phyloP scores from a whole-genome alignment of 2,329 filamentous ascomycete genomes.

The Penicillium oxalicum region DNA sequence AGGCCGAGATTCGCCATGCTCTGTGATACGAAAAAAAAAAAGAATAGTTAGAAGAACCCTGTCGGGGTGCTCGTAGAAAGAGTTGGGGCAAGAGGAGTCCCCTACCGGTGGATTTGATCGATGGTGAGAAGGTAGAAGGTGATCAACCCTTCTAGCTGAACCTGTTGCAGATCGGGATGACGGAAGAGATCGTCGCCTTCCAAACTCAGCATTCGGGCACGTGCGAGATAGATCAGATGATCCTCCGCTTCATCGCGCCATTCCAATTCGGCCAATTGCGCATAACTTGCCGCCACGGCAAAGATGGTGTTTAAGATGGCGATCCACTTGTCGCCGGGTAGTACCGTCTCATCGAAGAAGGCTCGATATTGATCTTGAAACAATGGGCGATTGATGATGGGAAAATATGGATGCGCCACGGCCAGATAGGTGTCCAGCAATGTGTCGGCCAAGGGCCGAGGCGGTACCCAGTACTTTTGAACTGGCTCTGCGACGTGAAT shows the following conservation, averaged over 20 bases:
- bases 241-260: constrained; percentile 26
- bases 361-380: constrained; percentile 30
- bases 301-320: constrained; percentile 40
- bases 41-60: background rate
- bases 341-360: constrained; percentile 17
- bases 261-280: constrained; percentile 24
- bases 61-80: background rate
- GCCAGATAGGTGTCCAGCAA: constrained; percentile 33
- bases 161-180: constrained; percentile 37
- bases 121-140: constrained; percentile 32
- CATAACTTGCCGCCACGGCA: constrained; percentile 33
- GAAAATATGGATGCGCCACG: constrained; percentile 33
- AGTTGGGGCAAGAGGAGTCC: background rate
- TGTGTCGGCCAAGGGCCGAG: constrained; percentile 27
- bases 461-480: constrained; percentile 31
- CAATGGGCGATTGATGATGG: constrained; percentile 30
- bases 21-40: background rate
- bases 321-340: constrained; percentile 30
- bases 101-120: constrained; percentile 36
- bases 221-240: constrained; percentile 30
- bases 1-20: constrained; percentile 33
- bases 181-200: constrained; percentile 25
- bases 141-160: constrained; percentile 34
- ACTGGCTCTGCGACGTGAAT: constrained; percentile 29
- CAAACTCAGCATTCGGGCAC: constrained; percentile 32